A percentile compares a stretch with the other conserved stretches of the same genome.
phyloP scores from a whole-genome alignment of 2,329 filamentous ascomycete species.

The Ophiostoma piceae region DNA sequence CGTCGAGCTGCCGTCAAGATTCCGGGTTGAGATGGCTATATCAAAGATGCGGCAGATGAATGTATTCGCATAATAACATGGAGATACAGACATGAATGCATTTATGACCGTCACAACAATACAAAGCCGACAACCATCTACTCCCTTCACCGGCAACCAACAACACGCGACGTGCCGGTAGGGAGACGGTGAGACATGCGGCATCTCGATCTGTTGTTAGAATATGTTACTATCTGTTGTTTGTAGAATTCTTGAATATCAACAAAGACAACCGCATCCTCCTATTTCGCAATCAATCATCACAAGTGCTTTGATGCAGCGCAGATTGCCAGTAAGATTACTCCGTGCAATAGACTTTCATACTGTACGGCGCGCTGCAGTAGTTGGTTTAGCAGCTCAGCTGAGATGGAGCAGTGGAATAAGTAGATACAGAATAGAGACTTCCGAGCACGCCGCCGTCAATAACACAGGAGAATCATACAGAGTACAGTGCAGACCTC shows the following conservation, averaged over 20 bases:
- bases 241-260: too few species aligned
- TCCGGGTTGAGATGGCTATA: too few species aligned
- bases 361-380: neutral
- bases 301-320: neutral
- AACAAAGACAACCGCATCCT: too few species aligned
- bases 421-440: neutral
- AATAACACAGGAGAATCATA: neutral
- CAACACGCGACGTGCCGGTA: constrained; percentile 7
- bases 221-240: too few species aligned
- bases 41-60: too few species aligned
- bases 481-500: neutral
- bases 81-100: too few species aligned
- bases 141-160: neutral
- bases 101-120: too few species aligned
- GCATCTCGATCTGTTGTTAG: neutral
- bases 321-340: constrained; percentile 4
- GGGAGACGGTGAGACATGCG: neutral
- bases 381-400: neutral
- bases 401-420: neutral
- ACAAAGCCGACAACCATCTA: neutral
- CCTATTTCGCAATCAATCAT: too few species aligned
- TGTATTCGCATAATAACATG: too few species aligned
- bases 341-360: neutral
- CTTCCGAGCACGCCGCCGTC: neutral
- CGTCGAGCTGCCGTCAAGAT: too few species aligned